These are phyloP conservation scores for Euryodendron excelsum DNA, from an alignment of 148 eudicot species.

Conservation along the genomic window DNA sequence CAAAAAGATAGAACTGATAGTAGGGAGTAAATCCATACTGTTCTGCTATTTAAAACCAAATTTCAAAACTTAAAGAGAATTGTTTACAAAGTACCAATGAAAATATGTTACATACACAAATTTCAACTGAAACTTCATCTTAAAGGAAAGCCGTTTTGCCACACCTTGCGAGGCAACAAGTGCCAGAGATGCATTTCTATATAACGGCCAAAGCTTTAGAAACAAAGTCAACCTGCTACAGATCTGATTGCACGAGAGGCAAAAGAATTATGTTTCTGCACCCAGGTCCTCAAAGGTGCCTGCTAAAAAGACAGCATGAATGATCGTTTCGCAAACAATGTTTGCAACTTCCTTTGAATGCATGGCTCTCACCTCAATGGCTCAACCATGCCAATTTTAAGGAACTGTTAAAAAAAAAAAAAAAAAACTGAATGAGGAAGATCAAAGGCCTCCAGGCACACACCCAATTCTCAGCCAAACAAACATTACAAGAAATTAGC, in stretches of 20 bases:
- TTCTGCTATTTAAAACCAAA: slow-evolving; percentile 36
- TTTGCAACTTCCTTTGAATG: slow-evolving; percentile 24
- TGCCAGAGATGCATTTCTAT: slow-evolving; percentile 30
- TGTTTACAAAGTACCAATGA: slow-evolving; percentile 35
- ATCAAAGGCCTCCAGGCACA: background rate
- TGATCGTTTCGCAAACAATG: slow-evolving; percentile 17
- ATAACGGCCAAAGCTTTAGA: slow-evolving; percentile 34
- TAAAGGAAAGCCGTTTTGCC: slow-evolving; percentile 43
- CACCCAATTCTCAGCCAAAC: slow-evolving; percentile 51
- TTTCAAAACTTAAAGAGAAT: slow-evolving; percentile 20
- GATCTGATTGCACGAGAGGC: slow-evolving; percentile 28
- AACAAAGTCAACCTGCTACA: slow-evolving; percentile 37
- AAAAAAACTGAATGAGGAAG: slow-evolving; percentile 21
- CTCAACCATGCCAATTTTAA: slow-evolving; percentile 24
- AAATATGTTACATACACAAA: slow-evolving; percentile 48
- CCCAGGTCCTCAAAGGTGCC: slow-evolving; percentile 39
- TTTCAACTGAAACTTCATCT: slow-evolving; percentile 42
- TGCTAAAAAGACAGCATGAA: slow-evolving; percentile 59
- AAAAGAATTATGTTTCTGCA: slow-evolving; percentile 25
- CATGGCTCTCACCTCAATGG: slow-evolving; percentile 48
- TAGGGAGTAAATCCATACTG: slow-evolving; percentile 25
- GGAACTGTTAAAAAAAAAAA: no score
- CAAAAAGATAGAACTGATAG: slow-evolving; percentile 33
- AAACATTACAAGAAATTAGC: no score
- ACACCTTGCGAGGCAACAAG: slow-evolving; percentile 53